phyloP scores from a whole-genome alignment of 176 grass and related monocot species.

The Lolium rigidum region DNA sequence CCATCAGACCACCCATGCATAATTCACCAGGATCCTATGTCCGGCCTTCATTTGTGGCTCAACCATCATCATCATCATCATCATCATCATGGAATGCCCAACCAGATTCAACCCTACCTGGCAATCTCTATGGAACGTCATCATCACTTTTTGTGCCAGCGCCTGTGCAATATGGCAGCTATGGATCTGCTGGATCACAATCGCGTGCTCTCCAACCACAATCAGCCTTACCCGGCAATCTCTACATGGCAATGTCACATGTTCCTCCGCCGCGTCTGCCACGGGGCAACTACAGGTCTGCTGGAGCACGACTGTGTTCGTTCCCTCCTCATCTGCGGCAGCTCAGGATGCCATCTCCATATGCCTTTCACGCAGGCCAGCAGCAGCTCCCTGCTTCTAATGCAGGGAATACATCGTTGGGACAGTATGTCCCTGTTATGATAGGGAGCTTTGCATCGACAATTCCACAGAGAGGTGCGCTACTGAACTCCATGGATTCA shows the following conservation, averaged over 20 bases:
- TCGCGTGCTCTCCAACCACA: not conserved
- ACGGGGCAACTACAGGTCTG: constrained; percentile 13
- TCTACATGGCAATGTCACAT: constrained; percentile 18
- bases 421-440: not conserved
- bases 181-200: constrained; percentile 27
- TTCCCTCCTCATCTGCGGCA: constrained; percentile 48
- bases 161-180: constrained; percentile 14
- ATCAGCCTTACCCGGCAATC: constrained; percentile 27
- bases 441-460: not conserved
- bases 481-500: not conserved
- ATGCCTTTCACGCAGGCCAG: constrained; percentile 10
- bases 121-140: constrained; percentile 30
- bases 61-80: constrained; percentile 21
- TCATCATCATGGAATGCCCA: constrained; percentile 31
- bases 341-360: constrained; percentile 7
- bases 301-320: constrained; percentile 17
- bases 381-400: constrained; percentile 31
- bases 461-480: not conserved
- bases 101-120: constrained; percentile 5
- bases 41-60: constrained; percentile 18
- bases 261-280: not conserved
- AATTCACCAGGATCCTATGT: constrained; percentile 12
- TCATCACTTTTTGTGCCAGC: constrained; percentile 29
- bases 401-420: not conserved
- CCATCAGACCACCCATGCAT: not conserved